Base-by-base conservation (phyloP, 768 basidiomycete genomes). In the Heimioporus sp. region DNA sequence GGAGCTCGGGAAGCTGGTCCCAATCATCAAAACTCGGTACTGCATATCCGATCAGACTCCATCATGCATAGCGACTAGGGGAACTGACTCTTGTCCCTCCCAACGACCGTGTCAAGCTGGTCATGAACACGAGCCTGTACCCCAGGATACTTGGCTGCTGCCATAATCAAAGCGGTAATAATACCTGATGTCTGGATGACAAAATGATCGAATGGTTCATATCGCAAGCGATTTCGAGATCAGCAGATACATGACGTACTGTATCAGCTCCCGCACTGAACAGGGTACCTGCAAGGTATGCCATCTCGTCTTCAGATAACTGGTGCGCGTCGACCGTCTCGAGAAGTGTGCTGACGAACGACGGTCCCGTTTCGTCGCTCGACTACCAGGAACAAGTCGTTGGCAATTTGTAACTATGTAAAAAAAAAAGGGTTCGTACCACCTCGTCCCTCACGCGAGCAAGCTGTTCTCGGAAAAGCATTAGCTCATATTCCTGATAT, bases 211-310 rank as follows among this genome's bases (percentile, higher is more conserved):
- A 31, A 37, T 19, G 19, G 38, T 17, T 10, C 6, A 37, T 31
- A 7, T 17, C n/a, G 32, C 35, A 28, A 35, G 39, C 21, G 16
- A 17, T 28, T 13, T 13, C 24, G 13, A 10, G 15, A 35, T 10
- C 7, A 12, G 21, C 10, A 17, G 21, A 13, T 20, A 30, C 34
- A 31, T n/a, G n/a, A 40, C 63, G 43, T 43, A 66, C 72, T n/a
- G 82, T 83, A 54, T 82, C 81, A 0, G 77, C 75, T 2, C 82
- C 82, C 12, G 82, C 82, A 21, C 80, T 81, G 51, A 82, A 85
- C 69, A 85, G 76, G 31, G 74, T 73, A 1, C 83, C 82, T 1
- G 78, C 80, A 19, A 85, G 73, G 60, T 83, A 83, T 0, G 81
- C 74, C 3, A 75, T 73, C 55, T 85, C 81, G 48, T 76, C 69